Percentiles rank a stretch among this genome's conserved stretches.
These are phyloP conservation scores for Chaetothyriales sp. DNA, from an alignment of 2,329 filamentous ascomycete species.

Conservation along the genomic window DNA sequence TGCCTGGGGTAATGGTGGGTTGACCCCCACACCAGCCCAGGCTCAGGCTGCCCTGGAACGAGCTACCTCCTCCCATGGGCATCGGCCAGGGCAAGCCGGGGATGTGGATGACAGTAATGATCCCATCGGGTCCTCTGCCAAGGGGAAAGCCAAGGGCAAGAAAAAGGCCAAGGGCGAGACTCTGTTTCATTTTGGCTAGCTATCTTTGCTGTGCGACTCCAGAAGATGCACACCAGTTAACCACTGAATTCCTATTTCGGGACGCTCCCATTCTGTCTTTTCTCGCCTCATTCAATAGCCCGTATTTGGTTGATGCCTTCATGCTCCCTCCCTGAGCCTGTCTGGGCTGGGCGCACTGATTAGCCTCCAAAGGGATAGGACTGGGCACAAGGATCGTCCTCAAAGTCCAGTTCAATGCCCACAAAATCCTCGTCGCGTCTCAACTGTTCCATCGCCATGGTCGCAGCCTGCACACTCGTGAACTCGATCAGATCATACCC, in stretches of 20 bases:
- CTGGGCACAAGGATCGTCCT: slow-evolving; percentile 5
- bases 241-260: no score
- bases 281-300: background rate
- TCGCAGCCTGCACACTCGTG: slow-evolving; percentile 11
- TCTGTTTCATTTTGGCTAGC: slow-evolving; percentile 26
- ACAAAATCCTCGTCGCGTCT: slow-evolving; percentile 2
- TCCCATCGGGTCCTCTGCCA: slow-evolving; percentile 13
- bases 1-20: slow-evolving; percentile 24
- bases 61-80: slow-evolving; percentile 6
- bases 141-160: slow-evolving; percentile 21
- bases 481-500: slow-evolving; percentile 13
- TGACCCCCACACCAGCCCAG: slow-evolving; percentile 11
- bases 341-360: background rate
- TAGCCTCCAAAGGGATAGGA: background rate
- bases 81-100: slow-evolving; percentile 13
- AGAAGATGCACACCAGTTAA: background rate
- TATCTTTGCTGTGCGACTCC: background rate
- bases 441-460: slow-evolving; percentile 5
- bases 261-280: no score
- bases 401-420: slow-evolving; percentile 5
- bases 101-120: slow-evolving; percentile 15
- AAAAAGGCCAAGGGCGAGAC: slow-evolving; percentile 28
- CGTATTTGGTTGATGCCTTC: background rate
- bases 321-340: background rate
- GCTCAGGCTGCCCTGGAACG: slow-evolving; percentile 7